A percentile compares a stretch with the other conserved stretches of the same genome.
These are phyloP conservation scores for Pigoraptor vietnamica DNA, from an alignment of 78 protist species.

Conservation along the genomic window DNA sequence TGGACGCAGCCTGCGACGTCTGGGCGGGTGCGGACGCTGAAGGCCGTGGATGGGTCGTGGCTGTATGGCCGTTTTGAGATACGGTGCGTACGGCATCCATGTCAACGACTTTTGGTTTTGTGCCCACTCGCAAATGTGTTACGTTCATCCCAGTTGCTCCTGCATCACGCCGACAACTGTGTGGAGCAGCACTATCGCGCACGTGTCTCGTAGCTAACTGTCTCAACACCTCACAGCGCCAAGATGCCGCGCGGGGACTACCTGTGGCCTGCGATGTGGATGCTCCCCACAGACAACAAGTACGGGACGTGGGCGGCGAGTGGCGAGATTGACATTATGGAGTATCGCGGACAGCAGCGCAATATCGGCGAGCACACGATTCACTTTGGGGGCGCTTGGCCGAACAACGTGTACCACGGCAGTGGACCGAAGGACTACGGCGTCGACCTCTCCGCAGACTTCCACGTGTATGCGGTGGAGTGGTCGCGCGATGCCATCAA, in stretches of 20 bases:
- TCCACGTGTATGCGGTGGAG: neutral
- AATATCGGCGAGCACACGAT: neutral
- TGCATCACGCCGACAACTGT: too few species aligned
- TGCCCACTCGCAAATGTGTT: too few species aligned
- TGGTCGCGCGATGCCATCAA: neutral
- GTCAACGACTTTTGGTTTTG: too few species aligned
- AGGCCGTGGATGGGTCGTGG: neutral
- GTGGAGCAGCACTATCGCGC: too few species aligned
- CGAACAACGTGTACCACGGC: neutral
- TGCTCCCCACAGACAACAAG: neutral
- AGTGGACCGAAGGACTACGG: neutral
- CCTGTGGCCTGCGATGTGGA: neutral
- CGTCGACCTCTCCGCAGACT: neutral
- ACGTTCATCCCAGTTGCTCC: too few species aligned
- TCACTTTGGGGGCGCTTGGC: neutral
- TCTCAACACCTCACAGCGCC: too few species aligned
- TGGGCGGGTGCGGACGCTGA: neutral
- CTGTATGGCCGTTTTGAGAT: neutral
- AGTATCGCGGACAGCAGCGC: neutral
- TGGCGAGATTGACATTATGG: neutral
- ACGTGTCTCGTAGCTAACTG: too few species aligned
- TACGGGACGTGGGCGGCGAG: neutral
- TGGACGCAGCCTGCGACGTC: neutral
- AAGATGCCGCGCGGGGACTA: neutral
- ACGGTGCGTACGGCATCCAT: too few species aligned